Evolutionary conservation across 2,329 filamentous ascomycete species (phyloP).

Genomic region (Penicillium sp.): DNA sequence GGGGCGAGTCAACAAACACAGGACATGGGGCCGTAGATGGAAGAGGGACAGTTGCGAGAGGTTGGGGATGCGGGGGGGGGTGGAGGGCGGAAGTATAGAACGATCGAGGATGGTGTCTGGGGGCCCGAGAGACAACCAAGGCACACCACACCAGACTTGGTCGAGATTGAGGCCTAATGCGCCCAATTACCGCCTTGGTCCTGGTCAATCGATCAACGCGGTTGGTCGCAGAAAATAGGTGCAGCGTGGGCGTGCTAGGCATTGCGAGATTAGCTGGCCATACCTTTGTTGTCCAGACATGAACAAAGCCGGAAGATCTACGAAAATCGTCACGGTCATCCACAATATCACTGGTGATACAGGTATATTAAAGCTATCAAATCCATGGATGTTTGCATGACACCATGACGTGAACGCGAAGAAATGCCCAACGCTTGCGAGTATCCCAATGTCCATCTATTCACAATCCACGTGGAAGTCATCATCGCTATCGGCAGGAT

Average conservation of each 20-base stretch:
- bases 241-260: no score
- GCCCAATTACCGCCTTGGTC: no score
- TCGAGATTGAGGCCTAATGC: no score
- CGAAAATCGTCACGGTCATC: neutral
- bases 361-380: conserved; percentile 24
- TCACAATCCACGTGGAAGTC: conserved; percentile 10
- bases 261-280: neutral
- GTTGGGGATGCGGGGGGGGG: neutral
- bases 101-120: no score
- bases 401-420: conserved; percentile 18
- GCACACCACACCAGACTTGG: no score
- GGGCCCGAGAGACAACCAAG: no score
- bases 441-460: conserved; percentile 7
- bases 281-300: neutral
- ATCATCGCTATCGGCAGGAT: conserved; percentile 8
- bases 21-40: no score
- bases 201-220: no score
- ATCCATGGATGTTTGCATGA: conserved; percentile 19
- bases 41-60: neutral
- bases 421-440: neutral
- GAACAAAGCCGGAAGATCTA: conserved; percentile 1
- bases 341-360: conserved; percentile 12
- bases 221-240: neutral
- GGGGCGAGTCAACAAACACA: conserved; percentile 1
- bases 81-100: conserved; percentile 2